Percentiles rank a stretch among this genome's conserved stretches.
These are phyloP conservation scores for Sphagnum contortum DNA, from an alignment of 225 moss, liverwort and hornwort genomes.

Conservation along the genomic window DNA sequence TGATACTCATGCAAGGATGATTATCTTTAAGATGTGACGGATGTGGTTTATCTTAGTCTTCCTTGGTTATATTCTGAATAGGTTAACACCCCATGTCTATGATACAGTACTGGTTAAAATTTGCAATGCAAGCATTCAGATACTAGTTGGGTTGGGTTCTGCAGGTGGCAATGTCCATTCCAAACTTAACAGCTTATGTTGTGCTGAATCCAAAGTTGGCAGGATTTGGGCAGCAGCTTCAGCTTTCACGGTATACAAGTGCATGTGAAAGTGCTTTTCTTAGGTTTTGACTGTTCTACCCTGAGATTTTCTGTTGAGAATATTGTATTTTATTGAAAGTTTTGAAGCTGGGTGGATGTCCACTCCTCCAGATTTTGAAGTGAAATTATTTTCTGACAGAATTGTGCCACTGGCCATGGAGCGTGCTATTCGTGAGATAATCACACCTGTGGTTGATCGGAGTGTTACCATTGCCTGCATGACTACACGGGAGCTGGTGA, in stretches of 20 bases:
- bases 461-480: constrained; percentile 92
- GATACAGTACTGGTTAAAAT: too few species aligned
- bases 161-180: constrained; percentile 84
- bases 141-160: neutral
- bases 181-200: constrained; percentile 73
- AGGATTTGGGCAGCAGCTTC: constrained; percentile 70
- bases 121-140: too few species aligned
- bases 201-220: constrained; percentile 73
- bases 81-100: too few species aligned
- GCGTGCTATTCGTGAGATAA: constrained; percentile 86
- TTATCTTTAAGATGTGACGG: neutral
- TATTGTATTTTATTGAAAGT: too few species aligned
- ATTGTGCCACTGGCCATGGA: constrained; percentile 93
- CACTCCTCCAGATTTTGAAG: too few species aligned
- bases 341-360: too few species aligned
- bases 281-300: too few species aligned
- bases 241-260: constrained; percentile 51
- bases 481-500: constrained; percentile 93
- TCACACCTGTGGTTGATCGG: constrained; percentile 85
- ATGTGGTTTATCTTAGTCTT: neutral
- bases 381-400: constrained; percentile 18
- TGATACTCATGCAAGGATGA: neutral
- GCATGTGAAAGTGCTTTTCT: neutral
- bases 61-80: too few species aligned
- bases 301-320: too few species aligned